Evolutionary conservation across 2,329 filamentous ascomycete species (phyloP), one percentile per base, ranked within the genome.

Genomic region (Sporothrix protearum): DNA sequence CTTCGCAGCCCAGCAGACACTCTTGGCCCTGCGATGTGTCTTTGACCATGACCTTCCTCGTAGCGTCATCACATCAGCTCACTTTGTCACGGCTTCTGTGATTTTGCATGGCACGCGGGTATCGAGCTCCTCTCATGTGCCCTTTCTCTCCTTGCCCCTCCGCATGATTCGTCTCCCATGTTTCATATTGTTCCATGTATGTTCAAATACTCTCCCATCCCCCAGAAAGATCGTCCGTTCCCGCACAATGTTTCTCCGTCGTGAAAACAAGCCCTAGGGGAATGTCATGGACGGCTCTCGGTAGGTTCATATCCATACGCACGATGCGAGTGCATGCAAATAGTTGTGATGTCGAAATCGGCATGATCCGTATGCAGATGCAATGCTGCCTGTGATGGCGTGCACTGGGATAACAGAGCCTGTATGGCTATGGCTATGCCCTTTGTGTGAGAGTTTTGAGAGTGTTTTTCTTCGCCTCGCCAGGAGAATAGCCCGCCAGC

Each of bases 141-240:
- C 30, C 6, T 36, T 61, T 39, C 19, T n/a, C 33, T 57, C 30
- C 55, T 61, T 16, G 51, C 47, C 25, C 57, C n/a, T 28, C n/a
- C 9, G 14, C 28, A 4, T 14, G 22, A 28, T 16, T 28, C 16
- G 28, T 14, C 33, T 28, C 36, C n/a, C 10, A 28, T 64, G 59
- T 49, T 49, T 53, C n/a, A 3, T 68, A 30, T 36, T 33, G 8
- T 68, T 19, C 16, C 28, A n/a, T 7, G n/a, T 53, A n/a, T 4
- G n/a, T n/a, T n/a, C n/a, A n/a, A n/a, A n/a, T n/a, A n/a, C n/a
- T 14, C 59, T 64, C 33, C 3, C 57, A 69, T 57, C 64, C 68
- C 55, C 71, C 57, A 66, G 53, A 55, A 57, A 45, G 67, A 71
- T 71, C 66, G 70, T 64, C 55, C 68, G 59, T 42, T 57, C 28